These are phyloP conservation scores for Sphaerostilbella broomeana DNA, from an alignment of 2,329 filamentous ascomycete species.

Conservation along the genomic window DNA sequence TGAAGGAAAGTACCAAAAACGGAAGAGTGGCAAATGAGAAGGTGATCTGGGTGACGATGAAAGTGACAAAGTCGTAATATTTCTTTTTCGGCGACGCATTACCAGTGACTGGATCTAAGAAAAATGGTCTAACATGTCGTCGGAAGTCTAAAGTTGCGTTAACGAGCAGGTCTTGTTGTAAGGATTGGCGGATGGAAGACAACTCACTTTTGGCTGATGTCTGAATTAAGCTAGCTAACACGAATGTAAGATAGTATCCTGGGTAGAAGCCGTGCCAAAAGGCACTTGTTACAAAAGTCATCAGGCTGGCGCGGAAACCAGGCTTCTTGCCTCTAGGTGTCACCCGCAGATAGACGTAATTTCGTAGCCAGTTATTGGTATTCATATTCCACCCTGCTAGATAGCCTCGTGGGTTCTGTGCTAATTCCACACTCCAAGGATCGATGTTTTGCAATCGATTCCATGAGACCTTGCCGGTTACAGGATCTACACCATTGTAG, in stretches of 20 bases:
- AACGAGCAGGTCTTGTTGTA: slow-evolving; percentile 1
- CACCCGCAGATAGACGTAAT: slow-evolving; percentile 92
- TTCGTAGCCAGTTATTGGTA: slow-evolving; percentile 92
- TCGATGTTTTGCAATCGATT: slow-evolving; percentile 85
- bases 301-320: slow-evolving; percentile 87
- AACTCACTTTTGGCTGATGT: slow-evolving; percentile 86
- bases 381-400: slow-evolving; percentile 97
- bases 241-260: slow-evolving; percentile 87
- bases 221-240: slow-evolving; percentile 85
- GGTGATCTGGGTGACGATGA: slow-evolving; percentile 68
- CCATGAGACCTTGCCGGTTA: slow-evolving; percentile 79
- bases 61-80: slow-evolving; percentile 79
- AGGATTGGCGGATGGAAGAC: not conserved
- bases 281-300: slow-evolving; percentile 89
- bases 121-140: slow-evolving; percentile 84
- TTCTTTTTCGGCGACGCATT: slow-evolving; percentile 64
- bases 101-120: slow-evolving; percentile 70
- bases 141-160: slow-evolving; percentile 62
- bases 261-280: slow-evolving; percentile 99
- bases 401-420: slow-evolving; percentile 89
- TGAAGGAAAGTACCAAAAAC: slow-evolving; percentile 74
- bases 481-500: slow-evolving; percentile 85
- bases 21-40: slow-evolving; percentile 80
- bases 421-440: slow-evolving; percentile 76
- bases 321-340: slow-evolving; percentile 95